Evolutionary conservation across 371 early-diverging fungal genomes (phyloP).

Genomic region (Apophysomyces variabilis): DNA sequence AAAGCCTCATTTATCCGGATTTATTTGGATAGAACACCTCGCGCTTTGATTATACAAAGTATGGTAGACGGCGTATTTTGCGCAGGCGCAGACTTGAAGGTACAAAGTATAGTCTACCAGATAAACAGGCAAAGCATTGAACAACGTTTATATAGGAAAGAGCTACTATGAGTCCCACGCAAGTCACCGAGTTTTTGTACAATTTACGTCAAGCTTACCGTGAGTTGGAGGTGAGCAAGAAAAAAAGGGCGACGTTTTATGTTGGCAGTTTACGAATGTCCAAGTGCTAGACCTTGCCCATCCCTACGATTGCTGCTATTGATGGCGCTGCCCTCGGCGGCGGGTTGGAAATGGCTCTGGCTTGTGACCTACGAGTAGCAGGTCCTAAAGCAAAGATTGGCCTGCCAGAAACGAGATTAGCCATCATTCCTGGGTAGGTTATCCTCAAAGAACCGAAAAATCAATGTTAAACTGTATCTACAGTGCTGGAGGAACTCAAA

Average conservation of each 20-base stretch:
- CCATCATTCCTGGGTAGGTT: conserved; percentile 93
- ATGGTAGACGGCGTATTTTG: conserved; percentile 89
- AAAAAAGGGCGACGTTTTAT: neutral
- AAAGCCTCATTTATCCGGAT: neutral
- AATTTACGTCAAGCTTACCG: conserved; percentile 78
- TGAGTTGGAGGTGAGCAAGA: conserved; percentile 73
- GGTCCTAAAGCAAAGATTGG: conserved; percentile 82
- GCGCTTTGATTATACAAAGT: conserved; percentile 87
- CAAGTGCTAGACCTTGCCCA: conserved; percentile 69
- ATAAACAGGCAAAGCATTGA: neutral
- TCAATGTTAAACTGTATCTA: neutral
- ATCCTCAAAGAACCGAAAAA: no score
- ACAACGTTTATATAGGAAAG: conserved; percentile 70
- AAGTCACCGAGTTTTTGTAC: conserved; percentile 87
- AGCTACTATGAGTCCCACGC: conserved; percentile 77
- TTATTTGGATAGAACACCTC: conserved; percentile 47
- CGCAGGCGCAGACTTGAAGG: conserved; percentile 96
- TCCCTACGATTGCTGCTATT: conserved; percentile 94
- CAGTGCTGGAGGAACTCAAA: conserved; percentile 96
- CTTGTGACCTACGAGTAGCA: conserved; percentile 91
- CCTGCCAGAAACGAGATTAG: conserved; percentile 93
- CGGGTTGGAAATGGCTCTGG: conserved; percentile 92
- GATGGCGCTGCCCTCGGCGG: conserved; percentile 97
- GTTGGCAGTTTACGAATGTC: neutral
- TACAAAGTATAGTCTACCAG: conserved; percentile 24